These are phyloP conservation scores for Diutina ranongensis DNA, from an alignment of 1,139 yeast species.

Conservation along the genomic window DNA sequence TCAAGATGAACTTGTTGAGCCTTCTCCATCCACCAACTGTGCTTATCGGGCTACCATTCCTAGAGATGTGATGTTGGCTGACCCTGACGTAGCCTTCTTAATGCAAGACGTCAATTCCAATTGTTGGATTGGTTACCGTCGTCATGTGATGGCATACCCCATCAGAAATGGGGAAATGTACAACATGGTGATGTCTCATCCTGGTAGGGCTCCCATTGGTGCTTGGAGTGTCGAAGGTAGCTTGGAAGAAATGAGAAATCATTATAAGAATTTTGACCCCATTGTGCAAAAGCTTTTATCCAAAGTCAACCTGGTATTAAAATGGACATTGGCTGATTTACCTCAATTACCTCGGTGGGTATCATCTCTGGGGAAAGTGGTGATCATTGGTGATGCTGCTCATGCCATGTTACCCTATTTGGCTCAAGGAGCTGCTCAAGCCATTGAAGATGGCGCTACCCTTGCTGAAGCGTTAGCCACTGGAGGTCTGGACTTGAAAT, in stretches of 20 bases:
- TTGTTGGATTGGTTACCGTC: constrained; percentile 23
- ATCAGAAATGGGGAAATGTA: constrained; percentile 11
- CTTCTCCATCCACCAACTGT: constrained; percentile 17
- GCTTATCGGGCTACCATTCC: constrained; percentile 17
- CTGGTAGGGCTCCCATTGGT: constrained; percentile 15
- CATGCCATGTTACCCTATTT: constrained; percentile 8
- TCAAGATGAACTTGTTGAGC: constrained; percentile 8
- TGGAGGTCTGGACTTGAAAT: background rate
- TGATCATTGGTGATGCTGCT: constrained; percentile 8
- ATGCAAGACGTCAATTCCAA: constrained; percentile 17
- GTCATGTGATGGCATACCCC: constrained; percentile 21
- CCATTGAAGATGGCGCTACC: constrained; percentile 13
- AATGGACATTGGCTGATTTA: constrained; percentile 20
- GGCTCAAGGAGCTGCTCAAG: constrained; percentile 8
- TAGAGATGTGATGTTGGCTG: constrained; percentile 12
- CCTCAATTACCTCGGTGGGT: constrained; percentile 16
- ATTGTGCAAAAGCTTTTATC: constrained; percentile 13
- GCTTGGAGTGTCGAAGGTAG: constrained; percentile 7
- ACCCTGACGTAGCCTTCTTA: constrained; percentile 16
- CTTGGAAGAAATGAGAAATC: constrained; percentile 15
- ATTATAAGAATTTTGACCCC: constrained; percentile 21
- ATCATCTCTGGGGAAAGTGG: constrained; percentile 7
- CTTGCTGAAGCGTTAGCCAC: constrained; percentile 6
- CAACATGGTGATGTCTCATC: constrained; percentile 13
- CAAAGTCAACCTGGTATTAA: constrained; percentile 14